phyloP scores from a whole-genome alignment of 2,329 filamentous ascomycete genomes.

The Alternaria conjuncta region DNA sequence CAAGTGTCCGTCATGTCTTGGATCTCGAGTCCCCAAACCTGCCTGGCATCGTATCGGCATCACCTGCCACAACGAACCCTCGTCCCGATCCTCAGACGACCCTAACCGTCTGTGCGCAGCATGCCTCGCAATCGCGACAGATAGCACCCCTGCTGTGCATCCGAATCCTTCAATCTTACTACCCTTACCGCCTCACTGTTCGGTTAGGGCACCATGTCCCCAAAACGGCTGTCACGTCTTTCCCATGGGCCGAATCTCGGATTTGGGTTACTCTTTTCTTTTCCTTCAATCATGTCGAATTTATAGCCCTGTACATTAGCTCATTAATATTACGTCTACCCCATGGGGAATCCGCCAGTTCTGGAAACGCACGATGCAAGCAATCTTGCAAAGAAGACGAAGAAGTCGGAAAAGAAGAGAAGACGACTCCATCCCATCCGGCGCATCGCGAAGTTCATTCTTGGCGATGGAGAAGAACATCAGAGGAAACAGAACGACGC shows the following conservation, averaged over 20 bases:
- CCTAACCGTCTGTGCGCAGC: slow-evolving; percentile 5
- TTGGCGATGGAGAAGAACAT: background rate
- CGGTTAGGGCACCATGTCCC: background rate
- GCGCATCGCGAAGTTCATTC: slow-evolving; percentile 9
- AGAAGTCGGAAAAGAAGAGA: slow-evolving; percentile 5
- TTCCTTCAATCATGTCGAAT: background rate
- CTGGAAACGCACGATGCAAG: slow-evolving; percentile 1
- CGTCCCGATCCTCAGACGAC: slow-evolving; percentile 5
- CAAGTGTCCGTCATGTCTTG: background rate
- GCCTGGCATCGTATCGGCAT: slow-evolving; percentile 4
- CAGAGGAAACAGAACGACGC: background rate
- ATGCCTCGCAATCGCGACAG: slow-evolving; percentile 4
- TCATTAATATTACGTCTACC: background rate
- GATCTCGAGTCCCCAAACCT: background rate
- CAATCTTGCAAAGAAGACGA: background rate
- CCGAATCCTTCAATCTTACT: slow-evolving; percentile 11
- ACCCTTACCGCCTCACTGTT: slow-evolving; percentile 11
- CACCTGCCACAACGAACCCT: slow-evolving; percentile 4
- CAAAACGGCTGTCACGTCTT: slow-evolving; percentile 7
- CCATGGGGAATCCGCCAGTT: slow-evolving; percentile 13
- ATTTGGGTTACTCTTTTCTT: slow-evolving; percentile 3
- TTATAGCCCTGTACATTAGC: background rate
- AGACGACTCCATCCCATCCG: slow-evolving; percentile 13
- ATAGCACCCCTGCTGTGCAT: slow-evolving; percentile 5
- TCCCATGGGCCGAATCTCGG: slow-evolving; percentile 2